These are phyloP conservation scores for Naegleria fowleri DNA, from an alignment of 208 protist genomes.

Conservation along the genomic window DNA sequence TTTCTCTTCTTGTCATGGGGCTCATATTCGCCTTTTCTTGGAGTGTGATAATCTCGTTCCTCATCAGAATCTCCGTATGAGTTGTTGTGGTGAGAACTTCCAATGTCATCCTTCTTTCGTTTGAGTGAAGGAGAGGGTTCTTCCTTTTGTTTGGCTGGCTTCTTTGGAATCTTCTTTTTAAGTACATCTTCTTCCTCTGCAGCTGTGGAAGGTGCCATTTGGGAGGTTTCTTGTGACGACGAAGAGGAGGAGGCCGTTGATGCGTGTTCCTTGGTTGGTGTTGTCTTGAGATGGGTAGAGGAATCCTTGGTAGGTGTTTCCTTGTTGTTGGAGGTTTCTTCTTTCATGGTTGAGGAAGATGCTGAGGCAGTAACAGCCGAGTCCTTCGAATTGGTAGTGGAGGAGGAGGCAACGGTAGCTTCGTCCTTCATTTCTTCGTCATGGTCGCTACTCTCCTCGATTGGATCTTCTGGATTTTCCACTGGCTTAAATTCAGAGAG, in stretches of 20 bases:
- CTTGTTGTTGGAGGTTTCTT: no score
- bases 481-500: not conserved
- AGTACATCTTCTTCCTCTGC: not conserved
- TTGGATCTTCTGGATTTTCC: constrained; percentile 5
- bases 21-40: not conserved
- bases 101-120: not conserved
- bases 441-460: not conserved
- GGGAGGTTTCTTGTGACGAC: not conserved
- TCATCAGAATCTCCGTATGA: not conserved
- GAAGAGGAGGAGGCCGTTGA: not conserved
- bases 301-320: no score
- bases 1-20: not conserved
- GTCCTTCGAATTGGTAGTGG: no score
- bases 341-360: not conserved
- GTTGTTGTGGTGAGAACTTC: not conserved
- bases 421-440: not conserved
- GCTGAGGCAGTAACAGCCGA: no score
- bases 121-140: not conserved
- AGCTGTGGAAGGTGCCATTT: not conserved
- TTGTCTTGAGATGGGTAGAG: not conserved
- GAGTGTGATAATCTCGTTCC: not conserved
- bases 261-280: not conserved
- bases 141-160: not conserved
- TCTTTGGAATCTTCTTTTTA: not conserved
- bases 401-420: not conserved